phyloP scores from a whole-genome alignment of 352 stramenopile genomes.

The Pythium aquatile region DNA sequence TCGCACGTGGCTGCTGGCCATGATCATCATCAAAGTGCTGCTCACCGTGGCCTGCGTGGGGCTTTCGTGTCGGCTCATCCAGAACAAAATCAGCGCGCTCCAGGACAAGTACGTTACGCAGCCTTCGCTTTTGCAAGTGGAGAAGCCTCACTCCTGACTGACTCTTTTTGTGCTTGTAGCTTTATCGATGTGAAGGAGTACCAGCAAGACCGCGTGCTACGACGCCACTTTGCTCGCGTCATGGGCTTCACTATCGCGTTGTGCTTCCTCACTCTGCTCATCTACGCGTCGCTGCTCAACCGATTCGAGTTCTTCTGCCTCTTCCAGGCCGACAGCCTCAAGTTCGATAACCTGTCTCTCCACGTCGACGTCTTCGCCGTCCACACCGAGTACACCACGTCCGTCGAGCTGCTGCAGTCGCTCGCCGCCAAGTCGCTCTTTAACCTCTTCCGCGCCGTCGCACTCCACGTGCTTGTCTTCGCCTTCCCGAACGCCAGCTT shows the following conservation, averaged over 20 bases:
- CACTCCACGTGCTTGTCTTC: constrained; percentile 55
- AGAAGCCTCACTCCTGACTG: background rate
- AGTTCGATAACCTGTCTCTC: constrained; percentile 36
- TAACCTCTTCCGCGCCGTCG: constrained; percentile 54
- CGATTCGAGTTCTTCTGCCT: constrained; percentile 59
- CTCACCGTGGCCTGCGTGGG: constrained; percentile 32
- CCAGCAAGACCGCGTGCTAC: constrained; percentile 50
- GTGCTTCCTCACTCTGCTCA: constrained; percentile 49
- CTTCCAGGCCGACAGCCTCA: constrained; percentile 20
- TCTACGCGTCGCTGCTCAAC: constrained; percentile 62
- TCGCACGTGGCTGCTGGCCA: constrained; percentile 43
- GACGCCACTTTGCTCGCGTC: constrained; percentile 34
- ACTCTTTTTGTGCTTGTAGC: constrained; percentile 25
- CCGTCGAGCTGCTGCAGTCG: constrained; percentile 38
- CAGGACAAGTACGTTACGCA: constrained; percentile 57
- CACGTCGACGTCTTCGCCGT: constrained; percentile 41
- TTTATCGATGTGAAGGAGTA: constrained; percentile 72
- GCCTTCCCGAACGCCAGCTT: constrained; percentile 50
- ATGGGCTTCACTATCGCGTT: constrained; percentile 41
- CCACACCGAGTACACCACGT: constrained; percentile 35
- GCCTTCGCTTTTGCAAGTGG: background rate
- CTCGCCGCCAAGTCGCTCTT: constrained; percentile 56
- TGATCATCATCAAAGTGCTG: constrained; percentile 41
- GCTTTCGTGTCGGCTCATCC: constrained; percentile 40
- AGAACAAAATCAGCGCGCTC: constrained; percentile 55